Conservation (phyloP, 768 basidiomycete species). For the Candolleomyces efflorescens region DNA sequence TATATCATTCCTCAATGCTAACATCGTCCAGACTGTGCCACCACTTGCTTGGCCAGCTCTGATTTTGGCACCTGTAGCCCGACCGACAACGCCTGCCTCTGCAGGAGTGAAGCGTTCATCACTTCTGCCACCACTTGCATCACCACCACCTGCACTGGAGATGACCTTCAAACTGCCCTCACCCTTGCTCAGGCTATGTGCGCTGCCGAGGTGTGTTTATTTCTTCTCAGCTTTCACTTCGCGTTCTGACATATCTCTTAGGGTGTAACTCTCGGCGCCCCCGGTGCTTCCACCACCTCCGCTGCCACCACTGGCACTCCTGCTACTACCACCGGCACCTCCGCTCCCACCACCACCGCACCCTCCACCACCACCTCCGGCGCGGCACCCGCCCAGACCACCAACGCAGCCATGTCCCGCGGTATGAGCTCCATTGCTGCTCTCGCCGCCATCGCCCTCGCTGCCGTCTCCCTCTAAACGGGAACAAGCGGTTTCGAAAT, state of each 20-base stretch:
- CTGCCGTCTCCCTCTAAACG: constrained; percentile 41
- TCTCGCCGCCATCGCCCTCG: constrained; percentile 39
- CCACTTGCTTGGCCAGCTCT: constrained; percentile 41
- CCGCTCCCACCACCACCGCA: constrained; percentile 5
- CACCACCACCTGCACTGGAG: constrained; percentile 36
- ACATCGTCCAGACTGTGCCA: constrained; percentile 43
- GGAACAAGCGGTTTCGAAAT: no score
- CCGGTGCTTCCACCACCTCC: constrained; percentile 12
- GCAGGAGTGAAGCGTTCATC: constrained; percentile 45
- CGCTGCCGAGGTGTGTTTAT: constrained; percentile 45
- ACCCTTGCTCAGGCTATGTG: constrained; percentile 39
- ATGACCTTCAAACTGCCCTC: constrained; percentile 43
- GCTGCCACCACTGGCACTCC: constrained; percentile 9
- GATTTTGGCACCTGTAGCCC: constrained; percentile 40
- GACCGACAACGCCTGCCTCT: constrained; percentile 57
- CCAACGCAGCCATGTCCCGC: constrained; percentile 19
- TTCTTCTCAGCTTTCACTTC: not conserved
- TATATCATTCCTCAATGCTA: not conserved
- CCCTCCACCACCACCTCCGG: constrained; percentile 11
- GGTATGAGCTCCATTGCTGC: constrained; percentile 34
- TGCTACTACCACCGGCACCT: constrained; percentile 6
- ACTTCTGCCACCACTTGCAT: constrained; percentile 46
- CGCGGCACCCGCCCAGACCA: constrained; percentile 8
- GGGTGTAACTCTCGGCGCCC: constrained; percentile 49
- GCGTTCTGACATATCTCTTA: constrained; percentile 17